Conservation (phyloP, 2,329 filamentous ascomycete genomes). For the Phaeosphaeria sp. region DNA sequence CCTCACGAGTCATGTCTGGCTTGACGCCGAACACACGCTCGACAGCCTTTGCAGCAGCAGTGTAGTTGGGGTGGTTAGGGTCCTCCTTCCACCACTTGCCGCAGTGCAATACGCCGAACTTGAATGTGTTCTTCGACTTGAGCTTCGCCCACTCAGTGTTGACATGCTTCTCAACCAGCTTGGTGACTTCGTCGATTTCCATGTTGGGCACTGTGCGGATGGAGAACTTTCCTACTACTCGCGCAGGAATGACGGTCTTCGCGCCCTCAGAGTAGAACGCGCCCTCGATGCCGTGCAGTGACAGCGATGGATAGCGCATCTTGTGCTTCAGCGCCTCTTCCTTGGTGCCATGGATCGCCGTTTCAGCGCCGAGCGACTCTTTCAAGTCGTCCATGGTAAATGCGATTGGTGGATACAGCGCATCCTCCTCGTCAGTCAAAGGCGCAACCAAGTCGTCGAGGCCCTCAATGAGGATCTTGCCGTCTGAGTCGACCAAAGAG, state of each 20-base stretch:
- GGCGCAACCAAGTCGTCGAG: slow-evolving; percentile 92
- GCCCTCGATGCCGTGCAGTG: slow-evolving; percentile 92
- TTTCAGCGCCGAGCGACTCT: slow-evolving; percentile 88
- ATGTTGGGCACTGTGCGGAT: slow-evolving; percentile 98
- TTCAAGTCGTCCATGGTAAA: slow-evolving; percentile 97
- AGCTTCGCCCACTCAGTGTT: slow-evolving; percentile 85
- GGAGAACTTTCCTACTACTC: slow-evolving; percentile 97
- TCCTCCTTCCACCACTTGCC: slow-evolving; percentile 99
- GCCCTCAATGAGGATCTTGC: slow-evolving; percentile 93
- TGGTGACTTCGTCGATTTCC: slow-evolving; percentile 89
- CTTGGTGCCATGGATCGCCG: slow-evolving; percentile 86
- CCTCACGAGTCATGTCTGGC: slow-evolving; percentile 95
- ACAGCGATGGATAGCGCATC: slow-evolving; percentile 94
- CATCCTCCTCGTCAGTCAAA: slow-evolving; percentile 82
- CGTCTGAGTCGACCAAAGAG: slow-evolving; percentile 84
- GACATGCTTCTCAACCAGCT: slow-evolving; percentile 82
- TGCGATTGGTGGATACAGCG: slow-evolving; percentile 85
- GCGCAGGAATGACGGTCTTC: slow-evolving; percentile 98
- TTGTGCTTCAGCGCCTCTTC: slow-evolving; percentile 92
- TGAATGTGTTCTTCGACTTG: slow-evolving; percentile 88
- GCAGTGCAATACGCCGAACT: slow-evolving; percentile 81
- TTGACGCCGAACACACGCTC: slow-evolving; percentile 92
- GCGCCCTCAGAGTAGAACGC: slow-evolving; percentile 92
- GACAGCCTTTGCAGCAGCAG: slow-evolving; percentile 91
- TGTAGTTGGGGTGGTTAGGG: slow-evolving; percentile 99